phyloP scores from a whole-genome alignment of 164 flowering plant species.

The Tetrastigma voinierianum region DNA sequence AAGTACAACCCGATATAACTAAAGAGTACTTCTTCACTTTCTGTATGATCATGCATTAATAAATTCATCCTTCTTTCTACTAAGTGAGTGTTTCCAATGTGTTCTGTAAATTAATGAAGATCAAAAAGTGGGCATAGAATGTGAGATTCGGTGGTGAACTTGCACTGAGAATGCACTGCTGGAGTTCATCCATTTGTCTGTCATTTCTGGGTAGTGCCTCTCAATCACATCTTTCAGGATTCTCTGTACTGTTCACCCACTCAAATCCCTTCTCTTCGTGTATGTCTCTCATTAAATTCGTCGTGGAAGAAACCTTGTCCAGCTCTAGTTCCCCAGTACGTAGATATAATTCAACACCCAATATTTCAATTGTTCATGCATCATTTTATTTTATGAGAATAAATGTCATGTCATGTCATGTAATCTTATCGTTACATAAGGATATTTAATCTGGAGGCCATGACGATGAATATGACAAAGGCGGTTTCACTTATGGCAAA shows the following conservation, averaged over 20 bases:
- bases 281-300: conserved; percentile 42
- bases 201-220: conserved; percentile 48
- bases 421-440: neutral
- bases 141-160: conserved; percentile 30
- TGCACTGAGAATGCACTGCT: conserved; percentile 56
- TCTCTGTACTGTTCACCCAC: conserved; percentile 56
- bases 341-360: too few species aligned
- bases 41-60: too few species aligned
- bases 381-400: too few species aligned
- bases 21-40: too few species aligned
- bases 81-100: too few species aligned
- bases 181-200: conserved; percentile 46
- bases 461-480: conserved; percentile 46
- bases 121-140: conserved; percentile 26
- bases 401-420: too few species aligned
- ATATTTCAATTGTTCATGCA: too few species aligned
- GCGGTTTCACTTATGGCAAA: conserved; percentile 64
- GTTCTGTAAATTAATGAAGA: too few species aligned
- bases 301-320: conserved; percentile 58
- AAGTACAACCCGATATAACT: too few species aligned
- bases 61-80: too few species aligned
- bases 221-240: conserved; percentile 46
- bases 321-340: conserved; percentile 64
- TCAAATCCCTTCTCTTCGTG: conserved; percentile 46
- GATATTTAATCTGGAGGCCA: conserved; percentile 51